Conservation (phyloP, 2,329 filamentous ascomycete species). For the Aureobasidium musti region DNA sequence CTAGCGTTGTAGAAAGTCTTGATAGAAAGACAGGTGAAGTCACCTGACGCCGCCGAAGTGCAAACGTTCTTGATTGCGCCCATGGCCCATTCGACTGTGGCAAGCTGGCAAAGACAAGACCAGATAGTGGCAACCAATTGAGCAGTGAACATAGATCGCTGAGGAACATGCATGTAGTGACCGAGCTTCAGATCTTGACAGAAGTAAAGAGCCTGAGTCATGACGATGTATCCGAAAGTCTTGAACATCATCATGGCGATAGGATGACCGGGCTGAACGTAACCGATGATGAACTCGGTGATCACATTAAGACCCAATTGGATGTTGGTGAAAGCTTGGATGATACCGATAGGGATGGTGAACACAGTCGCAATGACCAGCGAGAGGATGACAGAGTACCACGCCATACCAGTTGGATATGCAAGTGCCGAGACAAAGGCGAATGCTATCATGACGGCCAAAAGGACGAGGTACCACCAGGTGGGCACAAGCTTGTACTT, state of each 20-base stretch:
- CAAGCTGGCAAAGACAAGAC: conserved; percentile 78
- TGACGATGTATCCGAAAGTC: conserved; percentile 70
- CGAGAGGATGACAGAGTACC: conserved; percentile 79
- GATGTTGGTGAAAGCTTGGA: conserved; percentile 83
- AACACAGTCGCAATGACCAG: conserved; percentile 75
- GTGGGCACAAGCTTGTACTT: conserved; percentile 79
- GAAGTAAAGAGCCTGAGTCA: conserved; percentile 78
- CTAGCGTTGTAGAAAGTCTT: conserved; percentile 88
- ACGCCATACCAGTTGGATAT: conserved; percentile 78
- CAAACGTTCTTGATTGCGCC: conserved; percentile 73
- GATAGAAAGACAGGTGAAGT: neutral
- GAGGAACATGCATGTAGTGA: conserved; percentile 86
- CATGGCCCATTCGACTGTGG: conserved; percentile 90
- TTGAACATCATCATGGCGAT: conserved; percentile 94
- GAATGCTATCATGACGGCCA: conserved; percentile 34
- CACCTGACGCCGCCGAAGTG: conserved; percentile 47
- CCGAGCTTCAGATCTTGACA: conserved; percentile 83
- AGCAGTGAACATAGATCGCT: conserved; percentile 74
- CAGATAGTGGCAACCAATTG: conserved; percentile 75
- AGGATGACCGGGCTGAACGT: conserved; percentile 77
- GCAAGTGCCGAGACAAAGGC: conserved; percentile 37
- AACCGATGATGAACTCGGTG: conserved; percentile 67
- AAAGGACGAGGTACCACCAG: conserved; percentile 64
- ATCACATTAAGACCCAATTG: conserved; percentile 34
- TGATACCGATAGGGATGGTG: conserved; percentile 87